Conservation (phyloP, 2,329 filamentous ascomycete genomes). For the Clarireedia paspali region DNA sequence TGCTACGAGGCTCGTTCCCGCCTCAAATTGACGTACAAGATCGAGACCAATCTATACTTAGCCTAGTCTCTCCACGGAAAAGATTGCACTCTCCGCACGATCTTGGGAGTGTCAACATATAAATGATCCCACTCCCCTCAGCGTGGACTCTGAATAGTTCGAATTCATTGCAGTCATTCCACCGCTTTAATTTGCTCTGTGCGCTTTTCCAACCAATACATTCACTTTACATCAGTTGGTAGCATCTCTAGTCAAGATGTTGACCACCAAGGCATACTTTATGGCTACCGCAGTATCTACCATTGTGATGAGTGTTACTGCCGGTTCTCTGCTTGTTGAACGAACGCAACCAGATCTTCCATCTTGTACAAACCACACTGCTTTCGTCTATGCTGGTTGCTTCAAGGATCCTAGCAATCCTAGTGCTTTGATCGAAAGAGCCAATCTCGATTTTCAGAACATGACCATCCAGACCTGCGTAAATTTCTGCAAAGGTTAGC, state of each 20-base stretch:
- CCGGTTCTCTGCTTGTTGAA: conserved; percentile 8
- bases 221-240: neutral
- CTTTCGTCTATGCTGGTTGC: conserved; percentile 31
- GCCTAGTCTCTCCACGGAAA: neutral
- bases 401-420: conserved; percentile 25
- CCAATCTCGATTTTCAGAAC: conserved; percentile 24
- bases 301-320: conserved; percentile 18
- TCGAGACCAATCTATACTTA: neutral
- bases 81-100: neutral
- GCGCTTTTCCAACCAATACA: neutral
- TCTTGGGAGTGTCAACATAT: neutral
- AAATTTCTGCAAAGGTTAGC: conserved; percentile 31
- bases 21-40: neutral
- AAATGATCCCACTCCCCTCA: neutral
- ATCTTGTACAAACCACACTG: conserved; percentile 26
- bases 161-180: neutral
- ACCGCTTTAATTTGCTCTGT: neutral
- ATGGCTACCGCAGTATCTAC: conserved; percentile 19
- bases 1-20: neutral
- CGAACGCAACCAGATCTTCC: conserved; percentile 19
- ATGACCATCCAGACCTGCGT: conserved; percentile 32
- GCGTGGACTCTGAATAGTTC: neutral
- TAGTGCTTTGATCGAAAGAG: conserved; percentile 25
- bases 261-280: conserved; percentile 14
- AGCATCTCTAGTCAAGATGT: conserved; percentile 10